Percentiles rank a stretch among this genome's conserved stretches.
Conservation (phyloP, 148 eudicot genomes). For the Chenopodium album region DNA sequence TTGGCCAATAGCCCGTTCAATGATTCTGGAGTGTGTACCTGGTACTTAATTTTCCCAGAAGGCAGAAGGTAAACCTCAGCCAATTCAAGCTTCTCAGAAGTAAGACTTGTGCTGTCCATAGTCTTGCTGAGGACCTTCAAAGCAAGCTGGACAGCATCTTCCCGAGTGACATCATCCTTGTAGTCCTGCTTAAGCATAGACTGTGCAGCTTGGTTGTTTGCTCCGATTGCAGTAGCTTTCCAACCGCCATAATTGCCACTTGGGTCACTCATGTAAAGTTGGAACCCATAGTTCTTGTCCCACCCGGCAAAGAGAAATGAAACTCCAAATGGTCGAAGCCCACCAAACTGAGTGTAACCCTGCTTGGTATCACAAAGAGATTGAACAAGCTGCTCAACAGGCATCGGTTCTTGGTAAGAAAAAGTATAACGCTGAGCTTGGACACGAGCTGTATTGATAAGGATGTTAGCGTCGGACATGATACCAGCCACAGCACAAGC, state of each 20-base stretch:
- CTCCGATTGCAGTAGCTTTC: constrained; percentile 90
- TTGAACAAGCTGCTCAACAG: constrained; percentile 87
- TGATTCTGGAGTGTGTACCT: constrained; percentile 71
- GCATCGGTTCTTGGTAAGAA: constrained; percentile 81
- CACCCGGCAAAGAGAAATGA: constrained; percentile 84
- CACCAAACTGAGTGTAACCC: constrained; percentile 93
- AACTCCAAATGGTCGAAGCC: constrained; percentile 87
- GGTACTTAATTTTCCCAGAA: constrained; percentile 78
- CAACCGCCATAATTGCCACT: constrained; percentile 89
- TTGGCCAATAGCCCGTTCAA: constrained; percentile 64
- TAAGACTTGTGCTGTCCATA: constrained; percentile 92
- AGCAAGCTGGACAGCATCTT: constrained; percentile 79
- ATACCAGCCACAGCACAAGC: constrained; percentile 95
- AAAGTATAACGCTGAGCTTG: constrained; percentile 80
- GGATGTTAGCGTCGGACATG: constrained; percentile 91
- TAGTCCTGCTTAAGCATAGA: constrained; percentile 95
- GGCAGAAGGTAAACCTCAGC: constrained; percentile 67
- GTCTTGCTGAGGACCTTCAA: constrained; percentile 93
- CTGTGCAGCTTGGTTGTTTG: constrained; percentile 88
- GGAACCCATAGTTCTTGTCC: constrained; percentile 79
- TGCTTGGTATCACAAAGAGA: constrained; percentile 85
- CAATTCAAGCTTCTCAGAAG: constrained; percentile 85
- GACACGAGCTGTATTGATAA: constrained; percentile 79
- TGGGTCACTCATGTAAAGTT: constrained; percentile 87
- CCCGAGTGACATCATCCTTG: constrained; percentile 81